These are phyloP conservation scores for Ogataea paradorogensis DNA, from an alignment of 805 yeast species.

Conservation along the genomic window DNA sequence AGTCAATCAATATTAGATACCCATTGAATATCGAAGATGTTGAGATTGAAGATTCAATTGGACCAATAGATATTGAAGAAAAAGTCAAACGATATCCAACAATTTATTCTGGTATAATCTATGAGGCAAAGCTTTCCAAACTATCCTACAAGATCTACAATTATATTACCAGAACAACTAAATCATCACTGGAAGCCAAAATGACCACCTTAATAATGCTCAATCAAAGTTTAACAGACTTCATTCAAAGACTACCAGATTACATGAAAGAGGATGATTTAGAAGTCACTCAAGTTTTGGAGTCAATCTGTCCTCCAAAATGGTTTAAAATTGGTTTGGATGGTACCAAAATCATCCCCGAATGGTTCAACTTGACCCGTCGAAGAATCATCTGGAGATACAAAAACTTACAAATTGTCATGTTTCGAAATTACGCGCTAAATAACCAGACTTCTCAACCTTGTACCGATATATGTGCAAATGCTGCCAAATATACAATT, in stretches of 20 bases:
- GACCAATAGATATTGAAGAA: constrained; percentile 3
- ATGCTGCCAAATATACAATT: constrained; percentile 45
- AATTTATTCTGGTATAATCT: constrained; percentile 46
- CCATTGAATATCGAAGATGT: constrained; percentile 44
- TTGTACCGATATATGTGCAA: constrained; percentile 42
- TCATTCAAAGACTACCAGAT: constrained; percentile 37
- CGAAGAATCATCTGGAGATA: constrained; percentile 50
- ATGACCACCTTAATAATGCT: constrained; percentile 16
- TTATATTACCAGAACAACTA: constrained; percentile 25
- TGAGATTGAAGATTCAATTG: constrained; percentile 19
- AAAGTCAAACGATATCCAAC: constrained; percentile 38
- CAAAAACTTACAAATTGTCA: constrained; percentile 45
- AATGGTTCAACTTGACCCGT: constrained; percentile 48
- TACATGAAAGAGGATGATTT: constrained; percentile 36
- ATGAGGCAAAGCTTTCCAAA: constrained; percentile 42
- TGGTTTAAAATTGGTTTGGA: constrained; percentile 7
- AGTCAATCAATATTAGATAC: constrained; percentile 40
- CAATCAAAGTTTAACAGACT: constrained; percentile 36
- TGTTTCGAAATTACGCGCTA: constrained; percentile 47
- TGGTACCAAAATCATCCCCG: constrained; percentile 22
- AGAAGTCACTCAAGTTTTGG: constrained; percentile 2
- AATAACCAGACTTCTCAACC: constrained; percentile 37
- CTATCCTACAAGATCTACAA: constrained; percentile 41
- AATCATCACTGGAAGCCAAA: neutral
- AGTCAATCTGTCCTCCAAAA: constrained; percentile 3